phyloP scores from a whole-genome alignment of 2,329 filamentous ascomycete genomes.

The Sordariomycetes sp. region DNA sequence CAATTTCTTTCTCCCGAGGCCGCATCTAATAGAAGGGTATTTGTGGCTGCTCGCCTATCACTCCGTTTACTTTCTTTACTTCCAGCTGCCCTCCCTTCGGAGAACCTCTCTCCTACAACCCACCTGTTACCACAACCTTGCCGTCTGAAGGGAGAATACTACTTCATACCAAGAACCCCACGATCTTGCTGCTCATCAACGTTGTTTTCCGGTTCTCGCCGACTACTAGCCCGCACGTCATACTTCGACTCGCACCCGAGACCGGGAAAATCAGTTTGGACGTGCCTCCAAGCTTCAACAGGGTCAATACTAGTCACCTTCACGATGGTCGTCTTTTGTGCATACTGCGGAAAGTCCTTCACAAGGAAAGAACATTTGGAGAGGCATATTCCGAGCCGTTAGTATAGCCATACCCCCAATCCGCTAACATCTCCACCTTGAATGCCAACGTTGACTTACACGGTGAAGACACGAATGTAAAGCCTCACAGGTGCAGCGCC shows the following conservation, averaged over 20 bases:
- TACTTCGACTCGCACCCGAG: background rate
- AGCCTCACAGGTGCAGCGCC: constrained; percentile 36
- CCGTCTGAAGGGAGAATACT: too few species aligned
- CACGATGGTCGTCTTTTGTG: constrained; percentile 32
- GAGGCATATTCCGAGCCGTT: constrained; percentile 41
- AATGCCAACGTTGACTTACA: background rate
- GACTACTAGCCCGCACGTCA: too few species aligned
- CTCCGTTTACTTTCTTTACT: background rate
- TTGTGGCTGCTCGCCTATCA: background rate
- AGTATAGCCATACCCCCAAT: constrained; percentile 13
- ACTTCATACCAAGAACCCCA: too few species aligned
- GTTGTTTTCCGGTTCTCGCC: background rate
- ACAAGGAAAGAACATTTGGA: constrained; percentile 47
- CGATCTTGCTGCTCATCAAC: too few species aligned
- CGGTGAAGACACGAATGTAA: constrained; percentile 39
- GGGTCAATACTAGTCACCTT: background rate
- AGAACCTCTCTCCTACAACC: too few species aligned
- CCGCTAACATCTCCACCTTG: background rate
- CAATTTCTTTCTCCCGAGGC: background rate
- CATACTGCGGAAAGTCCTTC: constrained; percentile 44
- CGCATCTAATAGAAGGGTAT: background rate
- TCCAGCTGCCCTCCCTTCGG: too few species aligned
- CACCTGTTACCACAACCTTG: too few species aligned
- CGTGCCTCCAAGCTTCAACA: background rate
- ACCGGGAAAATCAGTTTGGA: background rate